phyloP scores from a whole-genome alignment of 2,329 filamentous ascomycete species.

The Neonectria hederae region DNA sequence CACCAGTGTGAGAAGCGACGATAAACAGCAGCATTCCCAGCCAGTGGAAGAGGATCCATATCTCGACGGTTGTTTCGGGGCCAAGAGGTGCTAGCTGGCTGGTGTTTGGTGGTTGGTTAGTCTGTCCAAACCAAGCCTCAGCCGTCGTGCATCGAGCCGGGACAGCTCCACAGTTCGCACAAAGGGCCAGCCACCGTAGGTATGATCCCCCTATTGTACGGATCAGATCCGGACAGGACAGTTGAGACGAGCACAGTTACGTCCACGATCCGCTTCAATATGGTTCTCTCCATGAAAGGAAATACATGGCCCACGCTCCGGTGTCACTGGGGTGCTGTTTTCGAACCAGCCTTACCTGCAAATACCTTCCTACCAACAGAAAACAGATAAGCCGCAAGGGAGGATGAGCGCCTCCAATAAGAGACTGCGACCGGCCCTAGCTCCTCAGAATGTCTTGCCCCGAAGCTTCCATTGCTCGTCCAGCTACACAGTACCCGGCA shows the following conservation, averaged over 20 bases:
- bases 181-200: slow-evolving; percentile 1
- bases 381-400: background rate
- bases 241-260: slow-evolving; percentile 2
- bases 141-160: slow-evolving; percentile 29
- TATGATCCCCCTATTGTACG: slow-evolving; percentile 28
- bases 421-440: background rate
- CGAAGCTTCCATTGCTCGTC: background rate
- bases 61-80: slow-evolving; percentile 13
- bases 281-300: background rate
- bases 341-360: background rate
- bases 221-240: slow-evolving; percentile 27
- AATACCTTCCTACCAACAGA: background rate
- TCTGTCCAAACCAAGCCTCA: slow-evolving; percentile 29
- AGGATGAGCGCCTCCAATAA: background rate
- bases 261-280: slow-evolving; percentile 1
- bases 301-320: slow-evolving; percentile 10
- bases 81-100: slow-evolving; percentile 8
- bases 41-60: background rate
- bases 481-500: background rate
- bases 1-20: background rate
- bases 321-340: slow-evolving; percentile 4
- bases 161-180: slow-evolving; percentile 29
- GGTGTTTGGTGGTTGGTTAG: slow-evolving; percentile 19
- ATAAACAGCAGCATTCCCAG: background rate
- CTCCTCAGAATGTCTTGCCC: background rate